A percentile compares a stretch with the other conserved stretches of the same genome.
Evolutionary conservation across 2,329 filamentous ascomycete species (phyloP).

Genomic region (Cladophialophora bantiana): DNA sequence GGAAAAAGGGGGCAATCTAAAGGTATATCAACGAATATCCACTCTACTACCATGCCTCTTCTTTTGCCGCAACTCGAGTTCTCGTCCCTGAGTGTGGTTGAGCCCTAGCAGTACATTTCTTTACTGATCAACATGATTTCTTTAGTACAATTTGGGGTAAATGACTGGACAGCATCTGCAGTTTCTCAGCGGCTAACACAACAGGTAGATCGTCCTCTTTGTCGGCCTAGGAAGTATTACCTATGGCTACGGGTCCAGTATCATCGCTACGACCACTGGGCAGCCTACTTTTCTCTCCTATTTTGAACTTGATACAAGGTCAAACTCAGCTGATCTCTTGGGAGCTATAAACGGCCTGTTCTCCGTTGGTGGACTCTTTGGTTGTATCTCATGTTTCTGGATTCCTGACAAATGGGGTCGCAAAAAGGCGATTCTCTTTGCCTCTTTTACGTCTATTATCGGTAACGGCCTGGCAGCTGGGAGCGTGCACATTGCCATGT

Average conservation of each 20-base stretch:
- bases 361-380: constrained; percentile 18
- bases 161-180: background rate
- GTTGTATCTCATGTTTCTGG: constrained; percentile 49
- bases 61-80: background rate
- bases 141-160: constrained; percentile 2
- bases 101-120: background rate
- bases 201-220: background rate
- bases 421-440: constrained; percentile 13
- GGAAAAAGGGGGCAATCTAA: background rate
- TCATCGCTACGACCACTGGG: constrained; percentile 54
- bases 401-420: constrained; percentile 14
- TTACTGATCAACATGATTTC: background rate
- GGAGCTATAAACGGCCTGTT: constrained; percentile 23
- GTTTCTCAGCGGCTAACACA: background rate
- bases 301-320: constrained; percentile 49
- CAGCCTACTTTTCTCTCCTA: constrained; percentile 48
- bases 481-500: constrained; percentile 23
- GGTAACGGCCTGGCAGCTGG: constrained; percentile 9
- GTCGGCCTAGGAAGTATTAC: constrained; percentile 14
- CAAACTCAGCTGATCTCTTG: constrained; percentile 50
- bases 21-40: background rate
- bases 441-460: background rate
- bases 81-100: background rate
- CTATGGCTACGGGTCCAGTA: constrained; percentile 44
- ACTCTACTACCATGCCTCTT: background rate